Evolutionary conservation across 345 rosid species (phyloP).

Genomic region (Arabidopsis arenosa): DNA sequence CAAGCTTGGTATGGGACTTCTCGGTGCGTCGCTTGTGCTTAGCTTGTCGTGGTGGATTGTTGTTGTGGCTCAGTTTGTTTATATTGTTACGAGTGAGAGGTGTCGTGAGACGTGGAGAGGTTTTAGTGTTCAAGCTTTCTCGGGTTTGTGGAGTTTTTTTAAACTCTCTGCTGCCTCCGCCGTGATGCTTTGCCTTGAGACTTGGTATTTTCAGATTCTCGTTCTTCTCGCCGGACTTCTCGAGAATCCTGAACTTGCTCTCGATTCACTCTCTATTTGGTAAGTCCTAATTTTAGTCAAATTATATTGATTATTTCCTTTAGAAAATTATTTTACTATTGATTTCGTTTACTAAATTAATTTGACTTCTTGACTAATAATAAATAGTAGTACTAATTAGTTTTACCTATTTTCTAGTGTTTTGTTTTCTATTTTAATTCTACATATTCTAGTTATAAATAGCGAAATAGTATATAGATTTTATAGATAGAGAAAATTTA

Average conservation of each 20-base stretch:
- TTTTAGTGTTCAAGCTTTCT: slow-evolving; percentile 54
- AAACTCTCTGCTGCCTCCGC: slow-evolving; percentile 68
- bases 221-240: slow-evolving; percentile 66
- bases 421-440: background rate
- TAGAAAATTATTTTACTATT: background rate
- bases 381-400: background rate
- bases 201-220: slow-evolving; percentile 64
- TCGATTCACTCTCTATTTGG: slow-evolving; percentile 50
- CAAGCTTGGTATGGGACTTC: slow-evolving; percentile 51
- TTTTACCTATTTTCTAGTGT: background rate
- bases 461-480: too few species aligned
- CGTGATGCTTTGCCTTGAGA: slow-evolving; percentile 68
- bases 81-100: slow-evolving; percentile 51
- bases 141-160: slow-evolving; percentile 52
- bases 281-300: slow-evolving; percentile 6
- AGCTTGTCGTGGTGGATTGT: slow-evolving; percentile 68
- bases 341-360: background rate
- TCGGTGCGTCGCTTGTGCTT: slow-evolving; percentile 61
- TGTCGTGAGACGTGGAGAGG: slow-evolving; percentile 60
- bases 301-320: background rate
- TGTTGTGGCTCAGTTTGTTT: slow-evolving; percentile 59
- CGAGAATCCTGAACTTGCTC: slow-evolving; percentile 60
- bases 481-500: too few species aligned
- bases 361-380: background rate
- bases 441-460: too few species aligned